Conservation (phyloP, 176 grass and related monocot species). For the Microstegium vimineum region DNA sequence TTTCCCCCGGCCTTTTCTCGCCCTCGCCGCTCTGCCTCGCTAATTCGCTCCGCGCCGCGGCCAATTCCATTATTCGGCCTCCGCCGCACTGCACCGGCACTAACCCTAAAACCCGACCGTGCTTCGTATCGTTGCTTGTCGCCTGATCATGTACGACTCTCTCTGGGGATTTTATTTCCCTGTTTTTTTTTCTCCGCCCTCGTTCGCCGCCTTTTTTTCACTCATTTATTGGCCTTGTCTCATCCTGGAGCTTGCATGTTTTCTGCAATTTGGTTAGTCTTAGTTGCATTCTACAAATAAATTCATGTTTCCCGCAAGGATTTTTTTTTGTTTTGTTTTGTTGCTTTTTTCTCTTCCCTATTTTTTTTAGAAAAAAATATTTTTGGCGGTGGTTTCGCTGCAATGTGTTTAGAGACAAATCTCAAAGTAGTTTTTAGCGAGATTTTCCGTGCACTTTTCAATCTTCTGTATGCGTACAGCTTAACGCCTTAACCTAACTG, state of each 20-base stretch:
- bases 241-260: not conserved
- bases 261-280: not conserved
- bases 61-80: not conserved
- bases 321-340: not conserved
- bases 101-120: constrained; percentile 3
- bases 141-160: not conserved
- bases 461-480: not conserved
- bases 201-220: not conserved
- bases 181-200: too few species aligned
- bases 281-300: not conserved
- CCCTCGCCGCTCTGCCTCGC: not conserved
- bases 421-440: not conserved
- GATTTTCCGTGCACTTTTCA: not conserved
- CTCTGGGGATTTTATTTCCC: not conserved
- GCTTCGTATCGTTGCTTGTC: not conserved
- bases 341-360: not conserved
- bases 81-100: not conserved
- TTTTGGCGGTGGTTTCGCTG: not conserved
- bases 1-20: constrained; percentile 19
- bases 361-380: too few species aligned
- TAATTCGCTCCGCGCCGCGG: not conserved
- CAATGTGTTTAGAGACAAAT: not conserved
- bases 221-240: not conserved
- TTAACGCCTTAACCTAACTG: not conserved
- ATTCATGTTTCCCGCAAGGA: not conserved